Base-by-base conservation (phyloP, 2,329 filamentous ascomycete species). In the Aspergillus calidoustus region DNA sequence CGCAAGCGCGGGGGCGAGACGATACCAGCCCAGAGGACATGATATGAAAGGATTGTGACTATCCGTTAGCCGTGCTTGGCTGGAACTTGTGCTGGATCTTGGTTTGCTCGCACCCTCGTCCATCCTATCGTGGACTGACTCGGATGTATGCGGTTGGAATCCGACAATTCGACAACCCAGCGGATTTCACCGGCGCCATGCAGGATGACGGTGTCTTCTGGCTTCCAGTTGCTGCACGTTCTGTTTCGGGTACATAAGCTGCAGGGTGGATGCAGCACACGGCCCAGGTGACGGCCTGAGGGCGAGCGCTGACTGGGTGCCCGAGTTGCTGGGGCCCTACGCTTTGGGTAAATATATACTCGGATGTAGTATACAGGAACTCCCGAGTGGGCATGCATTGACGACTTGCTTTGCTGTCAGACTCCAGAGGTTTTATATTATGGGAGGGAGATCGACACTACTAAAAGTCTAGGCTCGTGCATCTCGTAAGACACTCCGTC, bases 31-130 rank as follows among this genome's bases (percentile, higher is more conserved):
- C 31, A 31, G 48, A 52, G 55, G 23, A 44, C 41, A 52, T 54
- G 50, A 44, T 41, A 52, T 60, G 50, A 57, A 57, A 50, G 54
- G 54, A 31, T 46, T 19, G 34, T 57, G n/a, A 46, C 44, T 19
- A 25, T 28, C 34, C 31, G 46, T 34, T 43, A 50, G 46, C 54
- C 23, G 34, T 50, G 48, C 55, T 46, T 46, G 55, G 47, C 55
- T 46, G 47, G 38, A 46, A 44, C 30, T 13, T 11, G 46, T 19
- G 3, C 28, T n/a, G 22, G 54, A 25, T 50, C 22, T 30, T 50
- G 46, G n/a, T 49, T 31, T 28, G 25, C 25, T 28, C 25, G 25
- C 25, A 28, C 1, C 22, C n/a, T 51, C 15, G 15, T 28, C 47
- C 48, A 44, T 23, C 55, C 55, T 46, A 51, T 47, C 41, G 43